A percentile compares a stretch with the other conserved stretches of the same genome.
phyloP scores from a whole-genome alignment of 306 rosid genomes.

The Gleditsia sinensis region DNA sequence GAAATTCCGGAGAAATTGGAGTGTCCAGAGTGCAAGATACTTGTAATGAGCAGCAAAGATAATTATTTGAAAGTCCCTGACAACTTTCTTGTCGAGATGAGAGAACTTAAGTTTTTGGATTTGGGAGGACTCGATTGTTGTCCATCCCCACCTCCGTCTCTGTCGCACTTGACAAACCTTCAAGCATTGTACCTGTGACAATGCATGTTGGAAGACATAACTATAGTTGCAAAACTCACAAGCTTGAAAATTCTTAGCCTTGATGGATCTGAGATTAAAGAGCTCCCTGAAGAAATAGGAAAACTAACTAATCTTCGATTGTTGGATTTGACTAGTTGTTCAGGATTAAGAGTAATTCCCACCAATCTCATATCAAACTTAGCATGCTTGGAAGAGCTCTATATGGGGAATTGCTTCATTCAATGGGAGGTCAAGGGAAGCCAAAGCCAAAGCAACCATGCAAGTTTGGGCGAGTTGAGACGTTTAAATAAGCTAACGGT shows the following conservation, averaged over 20 bases:
- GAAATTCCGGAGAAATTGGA: neutral
- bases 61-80: neutral
- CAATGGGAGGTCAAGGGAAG: too few relatives aligned
- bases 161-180: neutral
- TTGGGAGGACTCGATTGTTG: too few relatives aligned
- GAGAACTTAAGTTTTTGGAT: neutral
- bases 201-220: slow-evolving; percentile 1
- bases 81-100: neutral
- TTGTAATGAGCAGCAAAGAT: neutral
- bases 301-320: too few relatives aligned
- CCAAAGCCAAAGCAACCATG: too few relatives aligned
- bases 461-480: too few relatives aligned
- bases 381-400: neutral
- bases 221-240: neutral
- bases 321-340: neutral
- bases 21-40: neutral
- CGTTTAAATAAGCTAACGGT: too few relatives aligned
- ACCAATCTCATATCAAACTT: slow-evolving; percentile 1
- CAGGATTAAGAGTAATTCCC: neutral
- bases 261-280: neutral
- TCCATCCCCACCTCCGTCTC: neutral
- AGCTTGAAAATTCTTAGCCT: slow-evolving; percentile 24
- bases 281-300: neutral
- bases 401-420: too few relatives aligned
- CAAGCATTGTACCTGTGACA: neutral